These are phyloP conservation scores for Lepidium sativum DNA, from an alignment of 345 rosid genomes.

Conservation along the genomic window DNA sequence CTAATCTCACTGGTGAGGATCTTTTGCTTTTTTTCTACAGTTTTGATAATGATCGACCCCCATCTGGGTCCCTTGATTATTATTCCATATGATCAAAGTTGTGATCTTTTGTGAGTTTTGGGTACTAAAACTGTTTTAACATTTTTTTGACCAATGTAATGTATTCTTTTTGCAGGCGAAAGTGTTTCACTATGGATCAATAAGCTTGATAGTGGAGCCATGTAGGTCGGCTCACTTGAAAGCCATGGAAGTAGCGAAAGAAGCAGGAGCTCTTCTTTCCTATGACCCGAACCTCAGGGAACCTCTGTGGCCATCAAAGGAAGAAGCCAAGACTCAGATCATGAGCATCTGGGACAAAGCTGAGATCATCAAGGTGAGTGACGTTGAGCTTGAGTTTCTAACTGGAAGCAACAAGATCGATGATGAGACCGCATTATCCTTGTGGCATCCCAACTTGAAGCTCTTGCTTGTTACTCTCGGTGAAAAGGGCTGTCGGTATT, in stretches of 20 bases:
- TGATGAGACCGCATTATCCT: conserved; percentile 29
- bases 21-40: conserved; percentile 7
- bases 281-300: conserved; percentile 62
- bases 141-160: conserved; percentile 2
- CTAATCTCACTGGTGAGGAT: neutral
- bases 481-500: conserved; percentile 48
- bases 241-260: conserved; percentile 57
- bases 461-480: conserved; percentile 64
- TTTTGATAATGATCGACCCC: conserved; percentile 15
- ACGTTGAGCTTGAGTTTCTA: conserved; percentile 45
- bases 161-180: conserved; percentile 35
- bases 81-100: conserved; percentile 1
- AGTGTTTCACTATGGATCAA: conserved; percentile 64
- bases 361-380: conserved; percentile 53
- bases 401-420: conserved; percentile 35
- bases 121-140: neutral
- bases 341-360: conserved; percentile 66
- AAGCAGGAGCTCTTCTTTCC: conserved; percentile 52
- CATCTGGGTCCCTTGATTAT: conserved; percentile 9
- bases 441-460: conserved; percentile 47
- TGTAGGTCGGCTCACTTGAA: conserved; percentile 56
- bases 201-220: conserved; percentile 63
- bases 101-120: neutral
- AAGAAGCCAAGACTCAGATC: conserved; percentile 50
- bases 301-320: conserved; percentile 57